phyloP scores from a whole-genome alignment of 2,329 filamentous ascomycete genomes.

The Fusarium paranaense region DNA sequence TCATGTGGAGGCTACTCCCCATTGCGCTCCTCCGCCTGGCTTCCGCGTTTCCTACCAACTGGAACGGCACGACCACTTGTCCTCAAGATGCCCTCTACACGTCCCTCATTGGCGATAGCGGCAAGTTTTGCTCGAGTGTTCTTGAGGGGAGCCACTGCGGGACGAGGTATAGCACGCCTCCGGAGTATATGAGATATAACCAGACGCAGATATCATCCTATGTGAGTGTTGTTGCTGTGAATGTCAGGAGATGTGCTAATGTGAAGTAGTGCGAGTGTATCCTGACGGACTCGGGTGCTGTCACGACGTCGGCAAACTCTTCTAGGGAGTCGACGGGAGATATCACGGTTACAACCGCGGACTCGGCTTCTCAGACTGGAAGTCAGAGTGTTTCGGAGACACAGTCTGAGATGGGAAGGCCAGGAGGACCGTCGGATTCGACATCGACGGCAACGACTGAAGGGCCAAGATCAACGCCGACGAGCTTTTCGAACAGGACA shows the following conservation, averaged over 20 bases:
- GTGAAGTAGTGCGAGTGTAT: conserved; percentile 44
- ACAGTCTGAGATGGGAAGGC: conserved; percentile 6
- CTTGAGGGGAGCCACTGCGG: conserved; percentile 39
- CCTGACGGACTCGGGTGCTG: conserved; percentile 11
- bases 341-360: background rate
- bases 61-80: conserved; percentile 39
- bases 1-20: conserved; percentile 37
- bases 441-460: background rate
- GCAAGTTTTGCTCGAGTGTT: conserved; percentile 46
- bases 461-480: background rate
- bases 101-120: conserved; percentile 43
- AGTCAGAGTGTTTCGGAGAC: background rate
- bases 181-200: conserved; percentile 45
- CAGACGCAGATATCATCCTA: conserved; percentile 47
- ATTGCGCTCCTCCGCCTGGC: conserved; percentile 16
- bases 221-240: no score
- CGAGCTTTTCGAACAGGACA: conserved; percentile 1
- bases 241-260: conserved; percentile 2
- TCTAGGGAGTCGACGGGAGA: background rate
- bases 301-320: background rate
- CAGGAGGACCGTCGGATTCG: conserved; percentile 11
- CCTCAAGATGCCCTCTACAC: conserved; percentile 47
- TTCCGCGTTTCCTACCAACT: conserved; percentile 23
- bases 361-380: conserved; percentile 6
- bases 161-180: conserved; percentile 42